A percentile compares a stretch with the other conserved stretches of the same genome.
Evolutionary conservation across 345 rosid genomes (phyloP).

Genomic region (Clarkia xantiana): DNA sequence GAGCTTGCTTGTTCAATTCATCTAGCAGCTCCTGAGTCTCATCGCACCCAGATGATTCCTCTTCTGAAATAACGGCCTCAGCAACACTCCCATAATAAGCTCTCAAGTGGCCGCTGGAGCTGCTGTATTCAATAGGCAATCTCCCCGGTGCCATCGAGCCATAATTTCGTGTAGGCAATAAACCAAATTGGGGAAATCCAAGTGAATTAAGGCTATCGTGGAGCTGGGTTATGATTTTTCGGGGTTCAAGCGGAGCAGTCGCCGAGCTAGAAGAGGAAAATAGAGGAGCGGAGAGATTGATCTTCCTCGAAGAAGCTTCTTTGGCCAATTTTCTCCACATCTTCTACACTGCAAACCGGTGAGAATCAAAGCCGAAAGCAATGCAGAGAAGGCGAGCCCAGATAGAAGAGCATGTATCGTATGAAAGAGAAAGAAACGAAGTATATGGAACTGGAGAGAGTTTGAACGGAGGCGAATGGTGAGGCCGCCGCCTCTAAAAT

Average conservation of each 20-base stretch:
- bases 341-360: neutral
- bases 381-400: neutral
- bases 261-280: slow-evolving; percentile 4
- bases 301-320: slow-evolving; percentile 28
- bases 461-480: neutral
- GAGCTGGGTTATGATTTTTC: slow-evolving; percentile 7
- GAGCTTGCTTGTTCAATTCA: slow-evolving; percentile 27
- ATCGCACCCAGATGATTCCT: slow-evolving; percentile 53
- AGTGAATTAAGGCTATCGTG: slow-evolving; percentile 2
- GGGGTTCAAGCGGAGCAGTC: slow-evolving; percentile 2
- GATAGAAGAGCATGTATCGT: neutral
- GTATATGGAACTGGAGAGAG: neutral
- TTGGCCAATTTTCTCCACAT: slow-evolving; percentile 70
- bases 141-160: slow-evolving; percentile 6
- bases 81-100: slow-evolving; percentile 45
- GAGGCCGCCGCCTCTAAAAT: slow-evolving; percentile 4
- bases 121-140: slow-evolving; percentile 9
- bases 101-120: slow-evolving; percentile 7
- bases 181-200: slow-evolving; percentile 12
- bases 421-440: neutral
- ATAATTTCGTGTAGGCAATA: slow-evolving; percentile 8
- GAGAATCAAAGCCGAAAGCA: neutral
- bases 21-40: slow-evolving; percentile 43
- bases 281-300: slow-evolving; percentile 10
- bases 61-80: slow-evolving; percentile 49